phyloP scores from a whole-genome alignment of 768 basidiomycete species.

The Hericium erinaceus region DNA sequence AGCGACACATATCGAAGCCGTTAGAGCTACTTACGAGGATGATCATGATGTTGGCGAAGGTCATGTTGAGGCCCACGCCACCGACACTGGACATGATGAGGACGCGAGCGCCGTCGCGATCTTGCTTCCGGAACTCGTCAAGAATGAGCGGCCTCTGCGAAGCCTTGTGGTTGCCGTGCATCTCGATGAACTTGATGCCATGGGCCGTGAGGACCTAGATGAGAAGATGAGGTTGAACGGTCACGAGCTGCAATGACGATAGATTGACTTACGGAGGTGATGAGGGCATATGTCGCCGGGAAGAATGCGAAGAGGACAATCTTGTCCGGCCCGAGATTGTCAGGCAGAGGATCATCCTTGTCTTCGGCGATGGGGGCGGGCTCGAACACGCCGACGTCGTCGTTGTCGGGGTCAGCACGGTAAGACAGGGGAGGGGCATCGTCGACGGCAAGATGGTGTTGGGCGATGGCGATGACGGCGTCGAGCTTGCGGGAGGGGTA shows the following conservation, averaged over 20 bases:
- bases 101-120: not conserved
- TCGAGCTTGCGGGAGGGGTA: not conserved
- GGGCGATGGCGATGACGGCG: not conserved
- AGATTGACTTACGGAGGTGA: not conserved
- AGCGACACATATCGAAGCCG: too few species aligned
- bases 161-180: not conserved
- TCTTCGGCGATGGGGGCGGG: not conserved
- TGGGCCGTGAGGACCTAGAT: not conserved
- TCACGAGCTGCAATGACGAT: too few species aligned
- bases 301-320: not conserved
- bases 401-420: not conserved
- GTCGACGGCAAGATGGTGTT: not conserved
- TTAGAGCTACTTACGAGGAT: not conserved
- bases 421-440: not conserved
- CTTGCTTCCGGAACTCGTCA: not conserved
- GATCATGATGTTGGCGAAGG: not conserved
- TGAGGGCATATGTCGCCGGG: not conserved
- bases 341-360: not conserved
- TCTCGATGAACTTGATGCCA: not conserved
- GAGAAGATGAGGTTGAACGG: too few species aligned
- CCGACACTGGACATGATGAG: not conserved
- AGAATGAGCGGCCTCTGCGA: not conserved
- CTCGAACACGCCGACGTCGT: not conserved
- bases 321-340: not conserved
- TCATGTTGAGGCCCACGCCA: not conserved